phyloP scores from a whole-genome alignment of 129 eudicot species.

The Sambucus nigra region DNA sequence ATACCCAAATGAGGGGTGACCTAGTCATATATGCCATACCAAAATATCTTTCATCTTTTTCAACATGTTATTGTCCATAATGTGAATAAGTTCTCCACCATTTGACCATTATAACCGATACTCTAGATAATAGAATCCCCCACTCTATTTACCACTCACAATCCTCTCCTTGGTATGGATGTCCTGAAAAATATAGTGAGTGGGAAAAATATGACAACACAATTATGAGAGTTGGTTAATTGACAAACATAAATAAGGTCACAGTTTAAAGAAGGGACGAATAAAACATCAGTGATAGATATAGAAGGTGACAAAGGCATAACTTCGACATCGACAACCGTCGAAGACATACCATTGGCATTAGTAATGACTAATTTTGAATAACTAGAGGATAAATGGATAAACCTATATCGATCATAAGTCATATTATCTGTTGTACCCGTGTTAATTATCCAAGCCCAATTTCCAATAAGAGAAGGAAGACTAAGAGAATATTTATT shows the following conservation, averaged over 20 bases:
- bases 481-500: too few species aligned
- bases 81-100: too few species aligned
- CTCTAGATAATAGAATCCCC: constrained; percentile 4
- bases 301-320: not conserved
- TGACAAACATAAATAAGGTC: not conserved
- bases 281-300: not conserved
- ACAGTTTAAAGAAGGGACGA: not conserved
- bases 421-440: constrained; percentile 11
- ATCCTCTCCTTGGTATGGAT: constrained; percentile 6
- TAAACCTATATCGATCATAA: constrained; percentile 3
- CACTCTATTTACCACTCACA: not conserved
- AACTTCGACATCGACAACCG: constrained; percentile 3
- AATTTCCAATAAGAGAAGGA: too few species aligned
- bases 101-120: not conserved
- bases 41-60: not conserved
- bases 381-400: not conserved
- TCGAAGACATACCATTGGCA: constrained; percentile 12
- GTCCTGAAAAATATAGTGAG: not conserved
- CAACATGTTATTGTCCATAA: not conserved
- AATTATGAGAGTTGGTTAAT: constrained; percentile 1
- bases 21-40: constrained; percentile 14
- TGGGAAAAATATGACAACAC: not conserved
- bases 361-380: constrained; percentile 2
- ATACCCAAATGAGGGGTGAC: constrained; percentile 9
- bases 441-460: not conserved